Evolutionary conservation across 306 rosid genomes (phyloP), one percentile per base, ranked within the genome.

Genomic region (Glycine soja): DNA sequence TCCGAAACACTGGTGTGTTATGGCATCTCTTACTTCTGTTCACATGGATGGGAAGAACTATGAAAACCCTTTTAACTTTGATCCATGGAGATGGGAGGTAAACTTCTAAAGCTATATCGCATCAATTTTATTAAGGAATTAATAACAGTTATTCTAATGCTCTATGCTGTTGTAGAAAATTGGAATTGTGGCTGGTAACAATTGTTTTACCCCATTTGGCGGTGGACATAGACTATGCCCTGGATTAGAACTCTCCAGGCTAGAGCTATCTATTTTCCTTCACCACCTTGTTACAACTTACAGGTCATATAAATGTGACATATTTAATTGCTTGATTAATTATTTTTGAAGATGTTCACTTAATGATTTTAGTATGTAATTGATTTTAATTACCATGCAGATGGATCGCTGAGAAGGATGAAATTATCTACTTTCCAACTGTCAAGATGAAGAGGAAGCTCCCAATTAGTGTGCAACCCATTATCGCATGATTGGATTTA

Each of bases 41-140:
- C 99, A 95, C 84, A 81, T 95, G 91, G 90, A 90, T 59, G 78
- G 61, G 77, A 84, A 80, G 12, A 91, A 82, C 75, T 95, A 92
- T 10, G 78, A 86, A 79, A 89, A 89, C 77, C 91, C 99, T n/a
- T 87, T 72, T 74, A 56, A 88, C 54, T 95, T 95, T 79, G 82
- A 93, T 82, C 99, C 91, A 83, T 84, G 94, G 94, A 92, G 99
- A 85, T 95, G 99, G 99, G 93, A 90, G 97, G 98, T 92, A 85
- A 72, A 40, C 43, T 63, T 18, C 18, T 64, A 51, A 1, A 64
- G 54, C 63, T 57, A 15, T 19, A 56, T 63, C 24, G 45, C 15
- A 13, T 8, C 36, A 42, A 40, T n/a, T 40, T 32, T 67, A 9
- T 13, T 24, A n/a, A 62, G 45, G 42, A 47, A 38, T 54, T 47